Percentiles rank a stretch among this genome's conserved stretches.
These are phyloP conservation scores for Talaromyces marneffei DNA, from an alignment of 2,329 filamentous ascomycete genomes.

Conservation along the genomic window DNA sequence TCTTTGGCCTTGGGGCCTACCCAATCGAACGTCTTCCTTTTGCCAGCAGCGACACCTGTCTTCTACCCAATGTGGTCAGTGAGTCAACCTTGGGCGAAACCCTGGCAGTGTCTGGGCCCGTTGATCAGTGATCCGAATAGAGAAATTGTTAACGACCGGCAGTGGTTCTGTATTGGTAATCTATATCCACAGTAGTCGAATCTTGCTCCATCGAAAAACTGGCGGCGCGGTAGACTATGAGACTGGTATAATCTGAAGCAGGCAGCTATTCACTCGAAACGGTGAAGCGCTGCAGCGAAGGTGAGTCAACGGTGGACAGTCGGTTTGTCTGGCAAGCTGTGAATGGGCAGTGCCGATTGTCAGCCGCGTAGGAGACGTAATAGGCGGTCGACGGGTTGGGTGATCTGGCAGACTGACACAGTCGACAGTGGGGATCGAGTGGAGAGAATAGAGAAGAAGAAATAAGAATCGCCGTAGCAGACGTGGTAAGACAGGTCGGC, in stretches of 20 bases:
- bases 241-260: slow-evolving; percentile 3
- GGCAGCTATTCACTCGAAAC: slow-evolving; percentile 1
- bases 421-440: slow-evolving; percentile 12
- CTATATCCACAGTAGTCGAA: slow-evolving; percentile 21
- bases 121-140: slow-evolving; percentile 14
- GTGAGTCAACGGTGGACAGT: slow-evolving; percentile 12
- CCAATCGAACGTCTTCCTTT: slow-evolving; percentile 4
- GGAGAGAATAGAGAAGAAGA: slow-evolving; percentile 7
- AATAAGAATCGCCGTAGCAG: slow-evolving; percentile 2
- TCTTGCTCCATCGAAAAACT: slow-evolving; percentile 24
- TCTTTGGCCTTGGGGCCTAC: slow-evolving; percentile 9
- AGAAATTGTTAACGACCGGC: slow-evolving; percentile 21
- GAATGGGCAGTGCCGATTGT: slow-evolving; percentile 12
- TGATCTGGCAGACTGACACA: slow-evolving; percentile 17
- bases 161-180: slow-evolving; percentile 21
- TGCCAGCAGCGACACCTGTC: slow-evolving; percentile 2
- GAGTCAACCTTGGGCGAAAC: slow-evolving; percentile 9
- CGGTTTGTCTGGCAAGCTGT: slow-evolving; percentile 13
- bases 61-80: slow-evolving; percentile 13
- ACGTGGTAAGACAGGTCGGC: slow-evolving; percentile 6
- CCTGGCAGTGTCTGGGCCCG: slow-evolving; percentile 13
- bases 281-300: slow-evolving; percentile 9
- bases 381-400: slow-evolving; percentile 11
- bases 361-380: slow-evolving; percentile 5
- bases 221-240: slow-evolving; percentile 6